phyloP scores from a whole-genome alignment of 192 early-diverging fungal species.

The Backusella sp. region DNA sequence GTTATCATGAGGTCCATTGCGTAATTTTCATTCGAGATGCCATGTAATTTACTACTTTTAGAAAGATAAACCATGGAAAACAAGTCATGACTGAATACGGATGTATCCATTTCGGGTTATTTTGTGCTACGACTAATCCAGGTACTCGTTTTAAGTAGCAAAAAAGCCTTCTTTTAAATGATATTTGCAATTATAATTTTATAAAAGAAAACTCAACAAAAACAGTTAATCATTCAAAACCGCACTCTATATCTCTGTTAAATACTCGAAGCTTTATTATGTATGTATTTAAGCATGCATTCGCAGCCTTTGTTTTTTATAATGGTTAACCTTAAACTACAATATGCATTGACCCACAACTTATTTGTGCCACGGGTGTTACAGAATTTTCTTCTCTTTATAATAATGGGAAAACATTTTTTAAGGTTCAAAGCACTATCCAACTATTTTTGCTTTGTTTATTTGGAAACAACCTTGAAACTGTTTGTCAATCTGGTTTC shows the following conservation, averaged over 20 bases:
- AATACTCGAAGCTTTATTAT: not conserved
- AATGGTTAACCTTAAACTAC: not conserved
- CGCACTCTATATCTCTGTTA: not conserved
- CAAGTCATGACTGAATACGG: not conserved
- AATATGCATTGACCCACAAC: not conserved
- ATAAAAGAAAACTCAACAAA: not conserved
- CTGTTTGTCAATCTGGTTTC: not conserved
- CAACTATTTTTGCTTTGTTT: not conserved
- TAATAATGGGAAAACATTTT: not conserved
- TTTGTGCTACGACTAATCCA: not conserved
- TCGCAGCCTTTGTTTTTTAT: not conserved
- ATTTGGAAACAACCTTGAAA: not conserved
- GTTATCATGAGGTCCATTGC: not conserved
- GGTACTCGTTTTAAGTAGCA: not conserved
- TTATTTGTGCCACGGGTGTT: not conserved
- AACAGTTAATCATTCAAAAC: not conserved
- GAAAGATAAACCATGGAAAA: slow-evolving; percentile 1
- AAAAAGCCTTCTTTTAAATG: not conserved
- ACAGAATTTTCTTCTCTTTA: not conserved
- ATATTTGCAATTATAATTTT: no score
- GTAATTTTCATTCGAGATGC: not conserved
- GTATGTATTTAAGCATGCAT: not conserved
- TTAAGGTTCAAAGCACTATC: not conserved
- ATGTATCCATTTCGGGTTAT: not conserved
- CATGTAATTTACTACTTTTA: not conserved